Conservation (phyloP, 2,329 filamentous ascomycete species). For the Thielaviopsis euricoi region DNA sequence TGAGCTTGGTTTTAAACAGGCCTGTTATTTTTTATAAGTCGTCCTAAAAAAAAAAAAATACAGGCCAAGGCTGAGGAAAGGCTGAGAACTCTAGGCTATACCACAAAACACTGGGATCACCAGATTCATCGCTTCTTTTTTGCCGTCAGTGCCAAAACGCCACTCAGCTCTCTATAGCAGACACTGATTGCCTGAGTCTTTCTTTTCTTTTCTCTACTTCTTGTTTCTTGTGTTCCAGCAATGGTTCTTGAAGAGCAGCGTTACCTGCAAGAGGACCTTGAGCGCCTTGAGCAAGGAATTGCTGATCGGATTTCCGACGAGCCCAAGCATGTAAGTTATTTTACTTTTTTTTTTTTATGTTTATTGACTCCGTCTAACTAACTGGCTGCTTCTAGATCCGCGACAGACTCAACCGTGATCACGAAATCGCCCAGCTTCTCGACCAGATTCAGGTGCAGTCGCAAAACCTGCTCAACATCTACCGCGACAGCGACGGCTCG, state of each 20-base stretch:
- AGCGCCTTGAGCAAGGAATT: constrained; percentile 86
- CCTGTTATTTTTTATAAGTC: neutral
- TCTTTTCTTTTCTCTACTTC: neutral
- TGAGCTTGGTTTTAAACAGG: neutral
- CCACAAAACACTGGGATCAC: neutral
- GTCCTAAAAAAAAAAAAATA: neutral
- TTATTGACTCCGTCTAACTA: constrained; percentile 12
- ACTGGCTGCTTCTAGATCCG: constrained; percentile 45
- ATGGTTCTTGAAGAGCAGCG: constrained; percentile 90
- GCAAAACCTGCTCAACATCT: constrained; percentile 61
- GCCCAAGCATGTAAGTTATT: constrained; percentile 57
- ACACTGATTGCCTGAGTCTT: too few relatives aligned
- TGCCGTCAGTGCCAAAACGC: neutral
- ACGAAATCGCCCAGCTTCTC: constrained; percentile 77
- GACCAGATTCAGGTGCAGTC: constrained; percentile 80
- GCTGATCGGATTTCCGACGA: constrained; percentile 80
- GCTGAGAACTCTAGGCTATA: constrained; percentile 2
- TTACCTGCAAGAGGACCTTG: constrained; percentile 87
- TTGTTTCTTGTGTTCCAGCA: constrained; percentile 12
- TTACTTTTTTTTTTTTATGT: neutral
- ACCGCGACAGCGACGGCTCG: constrained; percentile 58
- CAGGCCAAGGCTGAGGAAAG: constrained; percentile 9
- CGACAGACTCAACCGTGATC: constrained; percentile 76
- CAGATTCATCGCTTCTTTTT: neutral
- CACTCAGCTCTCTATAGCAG: neutral